Percentiles rank a stretch among this genome's conserved stretches.
phyloP scores from a whole-genome alignment of 768 basidiomycete genomes.

The Coprinellus micaceus region DNA sequence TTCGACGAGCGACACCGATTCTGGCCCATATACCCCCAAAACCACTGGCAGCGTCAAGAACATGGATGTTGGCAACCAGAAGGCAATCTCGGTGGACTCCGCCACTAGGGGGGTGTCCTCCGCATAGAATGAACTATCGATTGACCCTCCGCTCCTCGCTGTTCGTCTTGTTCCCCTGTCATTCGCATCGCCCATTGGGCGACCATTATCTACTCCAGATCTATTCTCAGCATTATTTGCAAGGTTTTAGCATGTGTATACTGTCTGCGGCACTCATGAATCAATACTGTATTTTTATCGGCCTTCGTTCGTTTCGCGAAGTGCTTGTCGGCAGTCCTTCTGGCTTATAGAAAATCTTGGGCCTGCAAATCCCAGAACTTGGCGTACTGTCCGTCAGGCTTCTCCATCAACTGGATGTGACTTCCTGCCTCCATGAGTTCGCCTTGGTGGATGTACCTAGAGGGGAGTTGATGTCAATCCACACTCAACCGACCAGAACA shows the following conservation, averaged over 20 bases:
- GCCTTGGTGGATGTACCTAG: conserved; percentile 73
- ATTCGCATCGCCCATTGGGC: too few relatives aligned
- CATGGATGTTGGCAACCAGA: neutral
- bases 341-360: conserved; percentile 56
- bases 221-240: too few relatives aligned
- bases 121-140: too few relatives aligned
- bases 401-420: conserved; percentile 53
- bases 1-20: neutral
- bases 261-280: too few relatives aligned
- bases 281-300: too few relatives aligned
- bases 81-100: too few relatives aligned
- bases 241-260: too few relatives aligned
- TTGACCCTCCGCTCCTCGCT: too few relatives aligned
- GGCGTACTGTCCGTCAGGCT: conserved; percentile 59
- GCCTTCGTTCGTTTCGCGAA: conserved; percentile 1
- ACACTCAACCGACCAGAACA: neutral
- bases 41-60: neutral
- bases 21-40: neutral
- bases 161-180: too few relatives aligned
- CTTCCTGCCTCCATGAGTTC: conserved; percentile 61
- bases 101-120: too few relatives aligned
- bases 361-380: conserved; percentile 73
- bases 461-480: neutral
- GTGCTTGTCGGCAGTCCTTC: neutral
- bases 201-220: too few relatives aligned